Percentiles rank a stretch among this genome's conserved stretches.
phyloP scores from a whole-genome alignment of 2,329 filamentous ascomycete species.

The Akanthomyces uredinophilus region DNA sequence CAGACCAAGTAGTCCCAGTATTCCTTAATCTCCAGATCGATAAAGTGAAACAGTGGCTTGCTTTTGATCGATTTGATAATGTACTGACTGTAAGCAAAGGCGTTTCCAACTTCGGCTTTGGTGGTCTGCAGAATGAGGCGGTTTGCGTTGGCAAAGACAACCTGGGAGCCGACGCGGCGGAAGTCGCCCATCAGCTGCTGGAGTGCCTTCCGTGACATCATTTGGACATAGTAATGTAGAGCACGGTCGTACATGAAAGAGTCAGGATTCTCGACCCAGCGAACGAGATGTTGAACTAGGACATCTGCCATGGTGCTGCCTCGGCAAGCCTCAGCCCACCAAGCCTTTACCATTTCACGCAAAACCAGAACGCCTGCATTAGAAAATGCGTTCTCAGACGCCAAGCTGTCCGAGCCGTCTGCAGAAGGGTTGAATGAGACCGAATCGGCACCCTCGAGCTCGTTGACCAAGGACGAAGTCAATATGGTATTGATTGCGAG shows the following conservation, averaged over 20 bases:
- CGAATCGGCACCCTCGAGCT: constrained; percentile 84
- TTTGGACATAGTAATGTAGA: constrained; percentile 94
- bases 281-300: constrained; percentile 93
- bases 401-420: constrained; percentile 50
- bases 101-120: constrained; percentile 93
- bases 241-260: constrained; percentile 95
- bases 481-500: constrained; percentile 96
- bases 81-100: constrained; percentile 94
- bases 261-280: constrained; percentile 91
- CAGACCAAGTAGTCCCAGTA: constrained; percentile 99
- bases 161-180: constrained; percentile 85
- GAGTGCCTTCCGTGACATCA: constrained; percentile 96
- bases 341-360: constrained; percentile 96
- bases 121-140: constrained; percentile 89
- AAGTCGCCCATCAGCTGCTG: constrained; percentile 97
- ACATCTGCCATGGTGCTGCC: constrained; percentile 94
- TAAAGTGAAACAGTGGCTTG: constrained; percentile 93
- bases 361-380: constrained; percentile 85
- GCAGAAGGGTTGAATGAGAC: constrained; percentile 67
- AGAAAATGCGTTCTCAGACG: constrained; percentile 88
- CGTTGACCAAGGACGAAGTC: constrained; percentile 93
- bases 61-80: constrained; percentile 95
- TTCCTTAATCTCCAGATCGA: constrained; percentile 95
- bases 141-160: constrained; percentile 91
- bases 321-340: constrained; percentile 92